Conservation (phyloP, 768 basidiomycete species). For the Strobilomyces echinocephalus region DNA sequence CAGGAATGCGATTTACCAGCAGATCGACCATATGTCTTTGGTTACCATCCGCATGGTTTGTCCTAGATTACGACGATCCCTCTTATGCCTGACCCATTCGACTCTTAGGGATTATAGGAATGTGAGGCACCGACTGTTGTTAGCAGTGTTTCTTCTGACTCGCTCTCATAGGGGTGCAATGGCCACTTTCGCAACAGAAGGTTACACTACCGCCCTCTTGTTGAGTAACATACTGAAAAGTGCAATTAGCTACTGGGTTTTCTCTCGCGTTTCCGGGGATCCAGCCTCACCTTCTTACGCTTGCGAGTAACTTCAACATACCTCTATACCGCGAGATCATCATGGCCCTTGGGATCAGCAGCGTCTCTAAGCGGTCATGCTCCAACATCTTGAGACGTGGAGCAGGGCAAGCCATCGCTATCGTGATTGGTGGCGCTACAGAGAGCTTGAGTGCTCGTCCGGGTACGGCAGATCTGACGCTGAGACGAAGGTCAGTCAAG, state of each 20-base stretch:
- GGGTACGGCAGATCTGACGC: slow-evolving; percentile 90
- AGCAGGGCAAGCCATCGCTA: slow-evolving; percentile 72
- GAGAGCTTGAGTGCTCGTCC: slow-evolving; percentile 93
- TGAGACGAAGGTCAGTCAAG: slow-evolving; percentile 54
- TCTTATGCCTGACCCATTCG: slow-evolving; percentile 1
- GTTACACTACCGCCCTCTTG: slow-evolving; percentile 33
- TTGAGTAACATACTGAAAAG: neutral
- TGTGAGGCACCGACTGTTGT: slow-evolving; percentile 50
- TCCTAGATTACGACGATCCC: slow-evolving; percentile 1
- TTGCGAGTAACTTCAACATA: slow-evolving; percentile 83
- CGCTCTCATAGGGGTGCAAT: slow-evolving; percentile 69
- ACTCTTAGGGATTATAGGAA: slow-evolving; percentile 85
- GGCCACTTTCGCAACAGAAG: slow-evolving; percentile 95
- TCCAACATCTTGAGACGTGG: slow-evolving; percentile 74
- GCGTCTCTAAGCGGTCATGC: slow-evolving; percentile 87
- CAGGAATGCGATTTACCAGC: slow-evolving; percentile 85
- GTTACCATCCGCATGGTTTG: slow-evolving; percentile 95
- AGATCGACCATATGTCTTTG: slow-evolving; percentile 92
- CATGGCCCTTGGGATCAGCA: slow-evolving; percentile 82
- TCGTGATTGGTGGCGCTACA: slow-evolving; percentile 94
- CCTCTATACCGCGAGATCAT: slow-evolving; percentile 93
- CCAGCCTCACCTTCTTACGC: slow-evolving; percentile 86
- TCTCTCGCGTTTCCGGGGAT: slow-evolving; percentile 88
- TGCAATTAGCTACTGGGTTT: slow-evolving; percentile 74
- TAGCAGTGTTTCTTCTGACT: neutral